Evolutionary conservation across 78 protist species (phyloP), one percentile per base, ranked within the genome.

Genomic region (Emiliania huxleyi): DNA sequence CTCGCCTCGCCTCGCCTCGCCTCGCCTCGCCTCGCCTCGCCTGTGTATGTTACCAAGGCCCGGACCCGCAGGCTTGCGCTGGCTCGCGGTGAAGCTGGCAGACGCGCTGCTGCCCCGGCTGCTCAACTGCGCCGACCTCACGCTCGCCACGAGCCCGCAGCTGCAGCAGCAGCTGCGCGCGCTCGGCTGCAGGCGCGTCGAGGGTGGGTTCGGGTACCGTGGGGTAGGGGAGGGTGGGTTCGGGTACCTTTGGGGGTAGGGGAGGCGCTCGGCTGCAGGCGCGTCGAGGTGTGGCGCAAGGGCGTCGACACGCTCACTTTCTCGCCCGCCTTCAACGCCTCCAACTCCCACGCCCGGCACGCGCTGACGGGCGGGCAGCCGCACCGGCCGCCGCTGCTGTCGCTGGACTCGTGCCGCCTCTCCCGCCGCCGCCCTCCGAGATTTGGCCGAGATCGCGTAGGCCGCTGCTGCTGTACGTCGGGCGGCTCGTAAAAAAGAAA

Each of bases 211-310:
- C n/a, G n/a, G n/a, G n/a, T n/a, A n/a, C n/a, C n/a, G n/a, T n/a
- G n/a, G n/a, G n/a, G n/a, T n/a, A n/a, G n/a, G n/a, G n/a, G n/a
- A n/a, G n/a, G n/a, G n/a, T 19, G 62, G 62, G 62, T 52, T 8
- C 18, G n/a, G n/a, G n/a, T n/a, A n/a, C n/a, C n/a, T n/a, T n/a
- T n/a, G n/a, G n/a, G n/a, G n/a, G n/a, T n/a, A n/a, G n/a, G n/a
- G n/a, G 6, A 2, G 73, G 77, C 1, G 48, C 2, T n/a, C 35
- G 77, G 75, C 38, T 44, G 79, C 48, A 29, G 48, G 69, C 40
- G 44, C 85, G 87, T 90, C 75, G 93, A 90, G 55, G 93, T 90
- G 44, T 90, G 93, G 93, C 85, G 69, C 33, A 90, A 90, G 87
- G 93, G 93, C 5, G 33, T 90, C n/a, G 93, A 90, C 79, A 90